Evolutionary conservation across 2,329 filamentous ascomycete genomes (phyloP).

Genomic region (Hymenoscyphus linearis): DNA sequence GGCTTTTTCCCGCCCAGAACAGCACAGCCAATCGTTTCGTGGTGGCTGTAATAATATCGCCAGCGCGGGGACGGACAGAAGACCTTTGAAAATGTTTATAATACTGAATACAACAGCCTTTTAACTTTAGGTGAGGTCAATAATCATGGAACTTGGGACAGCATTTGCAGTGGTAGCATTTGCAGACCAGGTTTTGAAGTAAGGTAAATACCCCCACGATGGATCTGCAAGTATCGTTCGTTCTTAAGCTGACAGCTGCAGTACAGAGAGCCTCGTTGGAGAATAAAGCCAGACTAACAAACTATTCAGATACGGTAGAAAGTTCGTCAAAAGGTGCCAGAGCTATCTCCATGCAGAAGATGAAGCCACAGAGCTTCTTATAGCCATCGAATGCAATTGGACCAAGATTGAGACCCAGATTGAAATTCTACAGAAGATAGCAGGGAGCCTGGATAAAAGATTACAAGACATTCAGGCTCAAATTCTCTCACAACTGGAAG

Average conservation of each 20-base stretch:
- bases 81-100: not conserved
- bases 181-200: not conserved
- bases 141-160: not conserved
- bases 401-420: not conserved
- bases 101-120: not conserved
- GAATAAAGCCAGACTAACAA: too few relatives aligned
- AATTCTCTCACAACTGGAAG: slow-evolving; percentile 19
- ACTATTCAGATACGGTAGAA: not conserved
- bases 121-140: not conserved
- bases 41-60: not conserved
- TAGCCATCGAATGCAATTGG: not conserved
- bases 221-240: too few relatives aligned
- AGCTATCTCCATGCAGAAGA: not conserved
- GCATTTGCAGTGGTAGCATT: not conserved
- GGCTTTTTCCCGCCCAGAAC: not conserved
- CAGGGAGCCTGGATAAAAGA: slow-evolving; percentile 8
- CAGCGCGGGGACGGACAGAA: not conserved
- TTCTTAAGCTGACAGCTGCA: too few relatives aligned
- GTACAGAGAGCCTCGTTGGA: too few relatives aligned
- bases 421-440: slow-evolving; percentile 2
- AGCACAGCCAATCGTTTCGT: not conserved
- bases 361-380: not conserved
- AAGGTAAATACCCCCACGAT: too few relatives aligned
- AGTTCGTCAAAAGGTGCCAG: not conserved
- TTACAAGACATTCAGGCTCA: slow-evolving; percentile 14